A percentile compares a stretch with the other conserved stretches of the same genome.
Conservation (phyloP, 257 asterid species). For the Scutellaria baicalensis region DNA sequence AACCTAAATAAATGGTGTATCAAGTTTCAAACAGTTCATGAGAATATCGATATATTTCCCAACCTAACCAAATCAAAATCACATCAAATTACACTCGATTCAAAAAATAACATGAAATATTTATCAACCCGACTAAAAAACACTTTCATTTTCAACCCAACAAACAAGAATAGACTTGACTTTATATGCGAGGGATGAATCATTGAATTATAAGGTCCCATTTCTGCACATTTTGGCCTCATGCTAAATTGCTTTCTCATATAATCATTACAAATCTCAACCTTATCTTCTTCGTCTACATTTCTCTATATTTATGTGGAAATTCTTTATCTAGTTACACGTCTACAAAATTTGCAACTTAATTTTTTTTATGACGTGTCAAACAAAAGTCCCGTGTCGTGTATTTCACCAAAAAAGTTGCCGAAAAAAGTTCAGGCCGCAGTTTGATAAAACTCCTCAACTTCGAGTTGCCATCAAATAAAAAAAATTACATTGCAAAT, state of each 20-base stretch:
- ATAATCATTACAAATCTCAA: background rate
- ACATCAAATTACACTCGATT: background rate
- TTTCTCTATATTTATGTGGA: background rate
- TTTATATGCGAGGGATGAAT: constrained; percentile 6
- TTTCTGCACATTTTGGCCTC: background rate
- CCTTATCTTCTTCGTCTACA: background rate
- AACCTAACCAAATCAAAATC: too few species aligned
- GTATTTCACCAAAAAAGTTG: too few species aligned
- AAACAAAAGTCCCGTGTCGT: too few species aligned
- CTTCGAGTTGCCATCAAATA: too few species aligned
- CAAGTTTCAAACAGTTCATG: background rate
- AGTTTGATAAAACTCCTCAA: too few species aligned
- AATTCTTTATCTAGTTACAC: background rate
- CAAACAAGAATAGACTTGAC: constrained; percentile 7
- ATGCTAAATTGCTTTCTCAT: constrained; percentile 4
- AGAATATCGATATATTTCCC: background rate
- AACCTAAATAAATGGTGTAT: too few species aligned
- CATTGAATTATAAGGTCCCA: constrained; percentile 12
- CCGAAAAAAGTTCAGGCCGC: too few species aligned
- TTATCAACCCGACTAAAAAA: background rate
- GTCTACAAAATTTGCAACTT: too few species aligned
- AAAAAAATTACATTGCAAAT: too few species aligned
- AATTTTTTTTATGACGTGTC: too few species aligned
- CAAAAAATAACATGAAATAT: background rate
- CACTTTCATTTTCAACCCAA: background rate